Conservation (phyloP, 2,329 filamentous ascomycete species). For the Phyllosticta citribraziliensis region DNA sequence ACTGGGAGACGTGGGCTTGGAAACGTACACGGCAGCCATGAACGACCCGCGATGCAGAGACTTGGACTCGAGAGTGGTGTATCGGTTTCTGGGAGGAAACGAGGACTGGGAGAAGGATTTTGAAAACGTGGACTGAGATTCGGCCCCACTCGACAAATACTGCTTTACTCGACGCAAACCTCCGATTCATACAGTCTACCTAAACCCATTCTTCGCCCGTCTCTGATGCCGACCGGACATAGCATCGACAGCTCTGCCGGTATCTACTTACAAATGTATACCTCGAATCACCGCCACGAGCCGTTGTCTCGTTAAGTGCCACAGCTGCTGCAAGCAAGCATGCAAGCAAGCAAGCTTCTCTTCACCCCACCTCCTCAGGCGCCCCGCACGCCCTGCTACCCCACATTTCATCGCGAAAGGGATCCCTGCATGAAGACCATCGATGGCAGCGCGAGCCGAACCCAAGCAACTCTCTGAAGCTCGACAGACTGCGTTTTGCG, state of each 20-base stretch:
- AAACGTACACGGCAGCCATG: constrained; percentile 43
- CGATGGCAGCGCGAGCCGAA: background rate
- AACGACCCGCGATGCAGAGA: constrained; percentile 43
- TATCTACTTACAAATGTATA: background rate
- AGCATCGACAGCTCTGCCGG: background rate
- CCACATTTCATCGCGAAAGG: background rate
- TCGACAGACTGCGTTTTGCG: too few species aligned
- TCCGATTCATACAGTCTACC: background rate
- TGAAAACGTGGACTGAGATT: constrained; percentile 3
- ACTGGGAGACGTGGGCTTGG: constrained; percentile 41
- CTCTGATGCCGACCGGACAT: background rate
- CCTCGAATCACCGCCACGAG: background rate
- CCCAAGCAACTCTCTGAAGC: background rate
- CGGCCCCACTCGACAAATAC: background rate
- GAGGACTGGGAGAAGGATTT: constrained; percentile 38
- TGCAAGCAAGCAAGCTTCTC: background rate
- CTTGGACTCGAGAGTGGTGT: constrained; percentile 49
- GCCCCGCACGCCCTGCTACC: background rate
- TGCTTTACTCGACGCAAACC: background rate
- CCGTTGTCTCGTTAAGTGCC: background rate
- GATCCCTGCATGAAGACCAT: background rate
- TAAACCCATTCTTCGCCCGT: background rate
- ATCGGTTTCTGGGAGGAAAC: constrained; percentile 44
- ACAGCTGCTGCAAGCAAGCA: background rate
- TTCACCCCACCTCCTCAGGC: background rate